These are phyloP conservation scores for Fomitiporia mediterranea DNA, from an alignment of 1,284 basidiomycete genomes.

Conservation along the genomic window DNA sequence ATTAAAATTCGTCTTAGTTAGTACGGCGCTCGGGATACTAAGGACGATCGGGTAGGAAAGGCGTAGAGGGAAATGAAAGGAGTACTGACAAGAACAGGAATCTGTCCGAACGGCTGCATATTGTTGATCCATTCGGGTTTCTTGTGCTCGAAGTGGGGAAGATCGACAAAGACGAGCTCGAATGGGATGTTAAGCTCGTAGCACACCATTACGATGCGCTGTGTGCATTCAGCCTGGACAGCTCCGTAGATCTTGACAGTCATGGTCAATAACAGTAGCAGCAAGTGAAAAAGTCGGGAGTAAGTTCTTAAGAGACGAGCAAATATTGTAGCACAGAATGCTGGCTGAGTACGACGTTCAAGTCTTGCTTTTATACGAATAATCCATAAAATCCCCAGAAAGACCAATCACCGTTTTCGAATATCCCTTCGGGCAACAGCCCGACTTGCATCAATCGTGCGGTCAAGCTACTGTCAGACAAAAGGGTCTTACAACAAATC, in stretches of 20 bases:
- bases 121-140: slow-evolving; percentile 34
- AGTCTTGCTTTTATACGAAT: too few species aligned
- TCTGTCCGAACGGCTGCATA: slow-evolving; percentile 63
- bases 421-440: too few species aligned
- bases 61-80: background rate
- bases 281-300: too few species aligned
- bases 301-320: too few species aligned
- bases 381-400: background rate
- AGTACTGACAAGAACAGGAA: slow-evolving; percentile 40
- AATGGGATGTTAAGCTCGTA: slow-evolving; percentile 21
- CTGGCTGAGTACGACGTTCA: too few species aligned
- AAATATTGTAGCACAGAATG: too few species aligned
- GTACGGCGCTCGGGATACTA: background rate
- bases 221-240: background rate
- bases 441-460: too few species aligned
- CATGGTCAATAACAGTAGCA: background rate
- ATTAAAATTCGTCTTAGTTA: background rate
- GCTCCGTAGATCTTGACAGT: slow-evolving; percentile 8
- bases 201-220: background rate
- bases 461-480: too few species aligned
- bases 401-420: background rate
- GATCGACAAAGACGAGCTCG: slow-evolving; percentile 20
- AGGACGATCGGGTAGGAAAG: background rate
- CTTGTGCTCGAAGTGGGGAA: slow-evolving; percentile 40
- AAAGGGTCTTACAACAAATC: too few species aligned